A percentile compares a stretch with the other conserved stretches of the same genome.
Evolutionary conservation across 2,329 filamentous ascomycete species (phyloP).

Genomic region (Dothideomycetes sp.): DNA sequence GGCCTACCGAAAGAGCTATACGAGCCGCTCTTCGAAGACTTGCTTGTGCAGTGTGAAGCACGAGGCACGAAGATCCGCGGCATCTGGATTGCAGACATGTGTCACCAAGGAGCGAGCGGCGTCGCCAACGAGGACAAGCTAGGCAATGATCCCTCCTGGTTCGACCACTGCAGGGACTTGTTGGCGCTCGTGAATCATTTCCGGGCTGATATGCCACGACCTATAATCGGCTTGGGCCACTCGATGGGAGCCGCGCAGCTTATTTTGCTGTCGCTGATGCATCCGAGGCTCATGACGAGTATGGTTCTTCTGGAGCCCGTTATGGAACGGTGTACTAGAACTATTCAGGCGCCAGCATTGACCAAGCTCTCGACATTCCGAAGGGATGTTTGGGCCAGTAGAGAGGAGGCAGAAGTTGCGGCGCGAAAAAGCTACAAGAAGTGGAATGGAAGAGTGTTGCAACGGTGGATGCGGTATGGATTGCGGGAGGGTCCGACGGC

Average conservation of each 20-base stretch:
- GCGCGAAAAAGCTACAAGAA: constrained; percentile 57
- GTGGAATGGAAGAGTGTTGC: constrained; percentile 79
- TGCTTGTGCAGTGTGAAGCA: constrained; percentile 39
- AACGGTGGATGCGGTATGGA: constrained; percentile 59
- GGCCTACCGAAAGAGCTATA: constrained; percentile 93
- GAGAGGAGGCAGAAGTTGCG: constrained; percentile 52
- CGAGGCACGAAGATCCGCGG: constrained; percentile 60
- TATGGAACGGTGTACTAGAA: constrained; percentile 46
- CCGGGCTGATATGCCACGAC: constrained; percentile 67
- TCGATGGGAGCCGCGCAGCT: constrained; percentile 76
- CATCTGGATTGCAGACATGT: constrained; percentile 84
- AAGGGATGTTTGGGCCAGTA: constrained; percentile 73
- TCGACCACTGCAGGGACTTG: constrained; percentile 75
- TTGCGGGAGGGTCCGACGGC: constrained; percentile 67
- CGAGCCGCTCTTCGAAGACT: constrained; percentile 81
- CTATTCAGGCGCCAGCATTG: constrained; percentile 23
- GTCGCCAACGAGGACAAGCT: constrained; percentile 63
- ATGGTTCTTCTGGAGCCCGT: constrained; percentile 76
- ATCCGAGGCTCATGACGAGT: constrained; percentile 68
- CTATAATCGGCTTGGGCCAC: constrained; percentile 76
- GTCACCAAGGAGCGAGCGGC: constrained; percentile 70
- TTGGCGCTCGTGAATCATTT: constrained; percentile 77
- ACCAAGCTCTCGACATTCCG: constrained; percentile 51
- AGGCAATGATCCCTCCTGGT: constrained; percentile 82
- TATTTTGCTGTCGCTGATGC: constrained; percentile 59